Base-by-base conservation (phyloP, 768 basidiomycete genomes). In the Paxillus ammoniavirescens region DNA sequence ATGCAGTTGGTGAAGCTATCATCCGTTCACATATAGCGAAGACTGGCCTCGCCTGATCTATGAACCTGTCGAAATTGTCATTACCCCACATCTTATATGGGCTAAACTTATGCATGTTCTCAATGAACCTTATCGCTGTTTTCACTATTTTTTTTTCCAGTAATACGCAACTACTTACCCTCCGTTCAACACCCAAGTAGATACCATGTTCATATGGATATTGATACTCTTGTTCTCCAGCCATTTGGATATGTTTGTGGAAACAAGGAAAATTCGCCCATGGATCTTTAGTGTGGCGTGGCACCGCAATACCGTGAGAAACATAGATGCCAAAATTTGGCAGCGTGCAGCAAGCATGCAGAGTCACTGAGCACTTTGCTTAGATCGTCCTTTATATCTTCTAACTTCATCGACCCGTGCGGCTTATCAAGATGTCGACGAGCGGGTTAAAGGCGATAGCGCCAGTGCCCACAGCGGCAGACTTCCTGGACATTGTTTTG, bases 391-490 rank as follows among this genome's bases (percentile, higher is more conserved):
- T 52, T 49, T 41, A 48, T 53, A 58, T 59, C 57, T 52, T 42
- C 42, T 12, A 36, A 53, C 43, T 31, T 26, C 60, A 45, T 46
- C 47, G 28, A 47, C 10, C 48, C 21, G 21, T 49, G 4, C 55
- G 3, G 7, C 37, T 42, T 37, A 47, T 54, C 62, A 69, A 67
- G 49, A 83, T 83, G 81, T 91, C 91, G 69, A 90, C 91, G 48
- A 92, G 89, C 70, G 91, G 93, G 52, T 80, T 98, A 63, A 98
- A 98, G 77, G 88, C 90, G 44, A 99, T 99, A 69, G 91, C 97
- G 47, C 97, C 97, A n/a, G 96, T 99, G 48, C 97, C 97, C 44
- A 97, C 92, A 41, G 93, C 96, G 60, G 76, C 84, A 14, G 96
- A 98, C 73, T 98, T 98, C 66, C 71, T 96, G 73, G 93, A 96